A percentile compares a stretch with the other conserved stretches of the same genome.
Conservation (phyloP, 2,329 filamentous ascomycete genomes). For the Tolypocladium inflatum region DNA sequence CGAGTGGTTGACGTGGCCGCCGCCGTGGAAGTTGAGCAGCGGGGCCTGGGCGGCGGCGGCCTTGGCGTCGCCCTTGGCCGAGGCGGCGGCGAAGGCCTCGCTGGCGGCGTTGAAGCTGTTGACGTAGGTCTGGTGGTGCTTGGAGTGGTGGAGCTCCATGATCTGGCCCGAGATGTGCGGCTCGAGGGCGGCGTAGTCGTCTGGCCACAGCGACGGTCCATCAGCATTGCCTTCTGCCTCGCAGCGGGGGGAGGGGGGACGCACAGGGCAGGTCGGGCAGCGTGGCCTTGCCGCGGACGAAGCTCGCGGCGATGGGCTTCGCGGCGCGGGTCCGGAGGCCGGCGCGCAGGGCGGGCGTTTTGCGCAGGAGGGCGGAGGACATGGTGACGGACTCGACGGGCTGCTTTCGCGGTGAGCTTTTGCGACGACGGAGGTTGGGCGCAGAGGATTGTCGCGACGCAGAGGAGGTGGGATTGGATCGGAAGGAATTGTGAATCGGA, state of each 20-base stretch:
- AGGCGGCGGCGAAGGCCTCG: constrained; percentile 59
- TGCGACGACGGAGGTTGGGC: not conserved
- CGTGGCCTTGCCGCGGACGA: constrained; percentile 80
- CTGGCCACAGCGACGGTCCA: constrained; percentile 31
- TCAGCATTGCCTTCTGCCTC: not conserved
- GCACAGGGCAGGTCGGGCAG: constrained; percentile 72
- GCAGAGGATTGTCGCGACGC: not conserved
- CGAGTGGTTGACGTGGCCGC: constrained; percentile 78
- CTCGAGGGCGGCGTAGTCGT: constrained; percentile 95
- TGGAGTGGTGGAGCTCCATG: constrained; percentile 93
- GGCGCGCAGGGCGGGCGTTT: constrained; percentile 56
- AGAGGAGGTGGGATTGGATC: not conserved
- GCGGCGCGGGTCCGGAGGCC: constrained; percentile 60
- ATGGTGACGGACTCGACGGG: constrained; percentile 36
- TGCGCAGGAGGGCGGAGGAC: constrained; percentile 68
- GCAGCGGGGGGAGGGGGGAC: constrained; percentile 7
- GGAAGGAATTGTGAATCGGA: not conserved
- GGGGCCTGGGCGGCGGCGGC: constrained; percentile 41
- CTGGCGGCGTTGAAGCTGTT: constrained; percentile 76
- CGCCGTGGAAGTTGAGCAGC: constrained; percentile 69
- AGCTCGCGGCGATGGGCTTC: constrained; percentile 56
- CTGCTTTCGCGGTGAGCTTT: not conserved
- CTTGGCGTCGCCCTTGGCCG: constrained; percentile 49
- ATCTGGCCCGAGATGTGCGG: constrained; percentile 75
- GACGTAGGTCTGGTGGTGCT: constrained; percentile 92